Evolutionary conservation across 371 early-diverging fungal species (phyloP).

Genomic region (Actinomortierella wolfii): DNA sequence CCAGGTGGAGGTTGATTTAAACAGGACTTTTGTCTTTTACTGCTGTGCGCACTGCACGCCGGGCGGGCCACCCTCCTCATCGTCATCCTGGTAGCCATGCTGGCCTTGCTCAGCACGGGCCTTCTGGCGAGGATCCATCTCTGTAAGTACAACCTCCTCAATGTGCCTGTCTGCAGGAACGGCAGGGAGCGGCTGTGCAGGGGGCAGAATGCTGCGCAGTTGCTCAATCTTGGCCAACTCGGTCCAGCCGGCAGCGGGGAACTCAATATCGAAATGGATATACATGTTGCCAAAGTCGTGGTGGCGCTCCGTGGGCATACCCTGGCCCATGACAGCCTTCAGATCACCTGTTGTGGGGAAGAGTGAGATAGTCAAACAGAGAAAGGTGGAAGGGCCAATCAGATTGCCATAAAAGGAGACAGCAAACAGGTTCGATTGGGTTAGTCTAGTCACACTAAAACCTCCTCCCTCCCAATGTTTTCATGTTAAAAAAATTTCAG

Average conservation of each 20-base stretch:
- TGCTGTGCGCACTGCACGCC: slow-evolving; percentile 95
- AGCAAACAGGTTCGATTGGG: not conserved
- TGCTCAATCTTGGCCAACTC: slow-evolving; percentile 63
- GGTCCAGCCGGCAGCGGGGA: slow-evolving; percentile 89
- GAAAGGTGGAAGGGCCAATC: slow-evolving; percentile 10
- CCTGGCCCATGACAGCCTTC: slow-evolving; percentile 87
- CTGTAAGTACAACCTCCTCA: slow-evolving; percentile 81
- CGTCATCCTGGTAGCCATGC: slow-evolving; percentile 71
- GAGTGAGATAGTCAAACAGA: not conserved
- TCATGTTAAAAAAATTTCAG: not conserved
- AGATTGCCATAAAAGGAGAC: not conserved
- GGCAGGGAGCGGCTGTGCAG: slow-evolving; percentile 52
- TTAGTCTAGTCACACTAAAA: no score
- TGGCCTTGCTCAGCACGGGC: slow-evolving; percentile 55
- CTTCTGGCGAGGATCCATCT: slow-evolving; percentile 77
- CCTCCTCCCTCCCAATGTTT: no score
- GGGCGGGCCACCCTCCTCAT: slow-evolving; percentile 65
- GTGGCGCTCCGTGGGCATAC: slow-evolving; percentile 93
- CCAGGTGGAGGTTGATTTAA: no score
- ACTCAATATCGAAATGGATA: slow-evolving; percentile 87
- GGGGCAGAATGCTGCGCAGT: slow-evolving; percentile 68
- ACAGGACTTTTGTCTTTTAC: slow-evolving; percentile 52
- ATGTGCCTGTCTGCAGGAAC: slow-evolving; percentile 52
- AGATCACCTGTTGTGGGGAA: slow-evolving; percentile 53
- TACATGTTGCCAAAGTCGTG: slow-evolving; percentile 90